phyloP scores from a whole-genome alignment of 2,329 filamentous ascomycete genomes.

The Laburnicola sp. region DNA sequence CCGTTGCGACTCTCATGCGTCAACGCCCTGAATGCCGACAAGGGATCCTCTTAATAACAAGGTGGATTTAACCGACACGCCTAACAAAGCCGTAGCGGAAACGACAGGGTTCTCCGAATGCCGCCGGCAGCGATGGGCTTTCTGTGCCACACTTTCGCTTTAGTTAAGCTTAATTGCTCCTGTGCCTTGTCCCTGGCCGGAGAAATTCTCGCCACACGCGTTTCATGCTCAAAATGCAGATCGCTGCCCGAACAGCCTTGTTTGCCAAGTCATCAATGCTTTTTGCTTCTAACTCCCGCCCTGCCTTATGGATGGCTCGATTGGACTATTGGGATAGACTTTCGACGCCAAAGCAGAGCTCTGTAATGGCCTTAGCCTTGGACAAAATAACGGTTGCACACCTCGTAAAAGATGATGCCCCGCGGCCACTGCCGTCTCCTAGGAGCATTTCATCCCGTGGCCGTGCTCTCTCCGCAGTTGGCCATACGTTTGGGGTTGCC shows the following conservation, averaged over 20 bases:
- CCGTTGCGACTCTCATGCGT: constrained; percentile 15
- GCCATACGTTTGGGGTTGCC: constrained; percentile 1
- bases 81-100: constrained; percentile 2
- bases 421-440: not conserved
- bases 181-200: constrained; percentile 16
- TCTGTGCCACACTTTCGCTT: constrained; percentile 14
- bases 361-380: constrained; percentile 3
- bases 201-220: constrained; percentile 13
- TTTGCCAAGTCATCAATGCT: constrained; percentile 8
- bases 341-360: not conserved
- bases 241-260: constrained; percentile 12
- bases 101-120: not conserved
- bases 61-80: constrained; percentile 14
- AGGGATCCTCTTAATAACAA: constrained; percentile 11
- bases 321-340: not conserved
- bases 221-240: constrained; percentile 12
- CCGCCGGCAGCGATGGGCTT: constrained; percentile 8
- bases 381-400: constrained; percentile 7
- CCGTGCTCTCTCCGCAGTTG: constrained; percentile 11
- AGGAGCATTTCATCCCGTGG: constrained; percentile 7
- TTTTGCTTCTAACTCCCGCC: constrained; percentile 5
- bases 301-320: constrained; percentile 8
- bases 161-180: constrained; percentile 21
- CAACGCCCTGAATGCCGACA: constrained; percentile 12
- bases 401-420: constrained; percentile 8